phyloP scores from a whole-genome alignment of 768 basidiomycete species.

The Austroboletus eburneus region DNA sequence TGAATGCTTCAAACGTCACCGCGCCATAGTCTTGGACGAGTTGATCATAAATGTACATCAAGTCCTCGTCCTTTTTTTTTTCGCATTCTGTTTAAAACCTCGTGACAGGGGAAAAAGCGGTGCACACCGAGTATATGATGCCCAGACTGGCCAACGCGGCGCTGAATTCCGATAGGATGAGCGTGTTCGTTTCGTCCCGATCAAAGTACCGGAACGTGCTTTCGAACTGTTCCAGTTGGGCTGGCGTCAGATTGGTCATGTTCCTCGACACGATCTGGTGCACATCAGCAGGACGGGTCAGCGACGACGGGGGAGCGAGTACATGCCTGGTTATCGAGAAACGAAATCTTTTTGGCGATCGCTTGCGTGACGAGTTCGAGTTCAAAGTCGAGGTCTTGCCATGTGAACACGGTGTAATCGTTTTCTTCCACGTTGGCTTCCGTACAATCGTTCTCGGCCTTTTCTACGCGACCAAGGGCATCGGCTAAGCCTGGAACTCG shows the following conservation, averaged over 20 bases:
- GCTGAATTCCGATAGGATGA: constrained; percentile 82
- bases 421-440: constrained; percentile 96
- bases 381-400: constrained; percentile 88
- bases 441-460: constrained; percentile 70
- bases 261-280: constrained; percentile 86
- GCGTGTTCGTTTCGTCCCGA: constrained; percentile 85
- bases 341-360: constrained; percentile 85
- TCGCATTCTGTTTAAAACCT: constrained; percentile 1
- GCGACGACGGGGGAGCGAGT: background rate
- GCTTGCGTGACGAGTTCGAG: constrained; percentile 76
- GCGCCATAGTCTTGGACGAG: constrained; percentile 79
- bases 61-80: constrained; percentile 74
- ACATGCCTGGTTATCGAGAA: constrained; percentile 90
- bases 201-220: constrained; percentile 98
- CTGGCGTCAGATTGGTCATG: constrained; percentile 92
- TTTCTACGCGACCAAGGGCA: constrained; percentile 49
- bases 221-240: constrained; percentile 95
- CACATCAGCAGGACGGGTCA: constrained; percentile 9
- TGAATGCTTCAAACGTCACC: constrained; percentile 90
- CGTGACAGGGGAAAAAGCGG: background rate
- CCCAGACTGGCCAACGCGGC: constrained; percentile 93
- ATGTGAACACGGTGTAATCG: constrained; percentile 89
- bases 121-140: constrained; percentile 78
- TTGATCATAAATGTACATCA: constrained; percentile 78
- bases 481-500: constrained; percentile 65